phyloP scores from a whole-genome alignment of 1,284 basidiomycete genomes.

The Athelia psychrophila region DNA sequence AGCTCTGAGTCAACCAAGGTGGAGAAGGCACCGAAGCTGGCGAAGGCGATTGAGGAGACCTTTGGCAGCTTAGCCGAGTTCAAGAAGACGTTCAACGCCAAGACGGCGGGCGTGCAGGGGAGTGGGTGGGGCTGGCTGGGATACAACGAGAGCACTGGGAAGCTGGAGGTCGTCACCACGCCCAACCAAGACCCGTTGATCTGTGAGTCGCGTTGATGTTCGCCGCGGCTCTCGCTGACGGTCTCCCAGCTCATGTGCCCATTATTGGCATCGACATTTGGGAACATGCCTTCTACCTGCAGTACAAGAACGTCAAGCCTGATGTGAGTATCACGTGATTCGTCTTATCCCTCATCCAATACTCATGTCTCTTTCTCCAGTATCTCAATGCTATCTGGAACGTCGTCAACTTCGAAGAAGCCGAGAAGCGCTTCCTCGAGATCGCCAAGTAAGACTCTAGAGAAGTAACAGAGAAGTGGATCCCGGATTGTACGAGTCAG shows the following conservation, averaged over 20 bases:
- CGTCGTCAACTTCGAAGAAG: constrained; percentile 91
- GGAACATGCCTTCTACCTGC: constrained; percentile 90
- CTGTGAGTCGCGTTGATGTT: constrained; percentile 33
- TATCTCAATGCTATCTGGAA: constrained; percentile 92
- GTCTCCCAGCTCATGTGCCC: constrained; percentile 69
- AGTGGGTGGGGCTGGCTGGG: constrained; percentile 99
- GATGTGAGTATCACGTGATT: constrained; percentile 56
- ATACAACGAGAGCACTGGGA: constrained; percentile 67
- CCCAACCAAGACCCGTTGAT: constrained; percentile 97
- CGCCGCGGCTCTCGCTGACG: too few relatives aligned
- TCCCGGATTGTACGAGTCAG: too few relatives aligned
- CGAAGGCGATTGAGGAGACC: constrained; percentile 77
- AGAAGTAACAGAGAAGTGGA: too few relatives aligned
- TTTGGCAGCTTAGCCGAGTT: constrained; percentile 87
- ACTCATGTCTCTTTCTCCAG: constrained; percentile 31
- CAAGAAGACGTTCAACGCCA: constrained; percentile 82
- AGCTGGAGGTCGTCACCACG: constrained; percentile 88
- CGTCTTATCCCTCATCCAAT: too few relatives aligned
- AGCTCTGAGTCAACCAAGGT: constrained; percentile 67
- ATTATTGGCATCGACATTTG: constrained; percentile 97
- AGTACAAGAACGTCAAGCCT: constrained; percentile 91
- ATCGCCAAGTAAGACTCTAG: constrained; percentile 22
- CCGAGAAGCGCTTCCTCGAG: constrained; percentile 70
- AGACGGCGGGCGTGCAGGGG: constrained; percentile 93
- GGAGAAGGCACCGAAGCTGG: constrained; percentile 64